A percentile compares a stretch with the other conserved stretches of the same genome.
Conservation (phyloP, 2,329 filamentous ascomycete genomes). For the Colletotrichum sp. region DNA sequence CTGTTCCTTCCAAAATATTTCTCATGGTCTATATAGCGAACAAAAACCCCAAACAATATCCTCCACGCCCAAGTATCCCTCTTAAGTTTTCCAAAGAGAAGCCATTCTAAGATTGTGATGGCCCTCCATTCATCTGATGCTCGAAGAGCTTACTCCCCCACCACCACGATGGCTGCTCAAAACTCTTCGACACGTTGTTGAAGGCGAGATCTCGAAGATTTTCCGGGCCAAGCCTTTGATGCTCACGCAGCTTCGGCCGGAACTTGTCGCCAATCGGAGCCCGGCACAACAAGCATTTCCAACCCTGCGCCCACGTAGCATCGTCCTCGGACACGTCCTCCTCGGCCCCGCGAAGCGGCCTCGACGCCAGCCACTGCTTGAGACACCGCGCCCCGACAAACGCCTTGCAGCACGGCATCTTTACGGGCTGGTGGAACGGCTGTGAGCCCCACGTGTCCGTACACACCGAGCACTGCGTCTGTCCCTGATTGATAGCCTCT, state of each 20-base stretch:
- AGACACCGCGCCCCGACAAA: constrained; percentile 5
- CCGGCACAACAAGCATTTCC: not conserved
- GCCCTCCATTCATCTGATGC: not conserved
- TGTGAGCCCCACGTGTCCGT: not conserved
- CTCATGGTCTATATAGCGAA: not conserved
- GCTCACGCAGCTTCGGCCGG: not conserved
- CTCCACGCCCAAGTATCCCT: not conserved
- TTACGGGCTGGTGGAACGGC: constrained; percentile 5
- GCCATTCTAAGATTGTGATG: not conserved
- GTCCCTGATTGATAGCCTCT: not conserved
- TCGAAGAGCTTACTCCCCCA: not conserved
- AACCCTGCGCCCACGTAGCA: not conserved
- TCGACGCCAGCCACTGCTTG: not conserved
- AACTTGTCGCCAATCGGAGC: not conserved
- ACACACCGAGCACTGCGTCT: not conserved
- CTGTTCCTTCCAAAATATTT: not conserved
- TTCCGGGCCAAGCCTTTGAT: not conserved
- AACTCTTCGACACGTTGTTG: not conserved
- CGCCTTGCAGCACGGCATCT: constrained; percentile 2
- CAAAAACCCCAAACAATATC: not conserved
- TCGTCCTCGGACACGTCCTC: not conserved
- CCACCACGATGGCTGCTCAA: not conserved
- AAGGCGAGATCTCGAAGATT: not conserved
- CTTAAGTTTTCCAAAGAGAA: not conserved
- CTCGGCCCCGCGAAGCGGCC: not conserved